Evolutionary conservation across 331 rosid genomes (phyloP), one percentile per base, ranked within the genome.

Genomic region (Pyracantha coccinea): DNA sequence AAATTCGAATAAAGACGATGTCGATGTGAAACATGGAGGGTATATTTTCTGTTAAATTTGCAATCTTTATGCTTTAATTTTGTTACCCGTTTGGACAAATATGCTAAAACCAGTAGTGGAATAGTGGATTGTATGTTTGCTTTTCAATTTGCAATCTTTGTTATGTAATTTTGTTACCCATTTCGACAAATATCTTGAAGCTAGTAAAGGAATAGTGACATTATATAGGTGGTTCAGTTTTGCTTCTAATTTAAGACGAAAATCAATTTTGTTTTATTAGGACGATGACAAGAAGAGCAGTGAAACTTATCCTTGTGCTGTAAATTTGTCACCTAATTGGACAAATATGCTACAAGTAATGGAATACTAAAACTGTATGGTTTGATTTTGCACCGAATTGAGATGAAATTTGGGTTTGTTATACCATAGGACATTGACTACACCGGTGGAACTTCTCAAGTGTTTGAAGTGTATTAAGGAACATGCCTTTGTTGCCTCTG

Each of bases 11-110:
- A 92, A 92, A 68, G 96, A 95, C 72, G 45, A 88, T 60, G 86
- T 95, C 24, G 85, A 92, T 50, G 99, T 95, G 79, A 93, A 89
- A 85, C 99, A 95, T 73, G 99, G 99, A 85, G 83, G 96, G 99
- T 92, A 71, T 64, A n/a, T 57, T 6, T 59, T 16, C 32, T 58
- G 12, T n/a, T 15, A 11, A n/a, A 52, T 52, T 10, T 28, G 10
- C 23, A 4, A 2, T 20, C 9, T 57, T 72, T 53, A 8, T 53
- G 64, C 4, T 60, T 17, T 24, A 60, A 25, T 60, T 21, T 60
- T 25, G 33, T 15, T 25, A 29, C 44, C 68, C 44, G 29, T 15
- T 28, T 16, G 44, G 41, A 17, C 14, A 29, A 62, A 62, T 62
- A 16, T 62, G 41, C 2, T 62, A 17, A 62, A 62, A 17, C 12